These are phyloP conservation scores for Sordariomycetes sp. DNA, from an alignment of 2,329 filamentous ascomycete species.

Conservation along the genomic window DNA sequence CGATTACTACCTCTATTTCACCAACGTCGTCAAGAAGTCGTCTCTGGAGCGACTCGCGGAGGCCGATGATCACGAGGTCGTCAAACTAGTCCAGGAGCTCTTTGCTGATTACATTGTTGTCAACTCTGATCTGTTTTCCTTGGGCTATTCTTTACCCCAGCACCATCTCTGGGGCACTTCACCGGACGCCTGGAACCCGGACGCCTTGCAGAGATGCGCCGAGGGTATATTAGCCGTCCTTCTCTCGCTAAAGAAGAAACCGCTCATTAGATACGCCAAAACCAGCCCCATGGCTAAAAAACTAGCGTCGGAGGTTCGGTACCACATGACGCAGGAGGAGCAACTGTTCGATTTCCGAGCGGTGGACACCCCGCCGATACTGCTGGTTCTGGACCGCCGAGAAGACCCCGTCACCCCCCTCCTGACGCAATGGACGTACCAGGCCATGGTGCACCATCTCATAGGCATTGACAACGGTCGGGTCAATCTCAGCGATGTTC, in stretches of 20 bases:
- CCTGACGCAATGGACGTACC: constrained; percentile 96
- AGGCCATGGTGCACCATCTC: constrained; percentile 98
- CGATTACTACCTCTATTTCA: constrained; percentile 95
- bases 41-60: constrained; percentile 88
- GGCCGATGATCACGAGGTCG: constrained; percentile 94
- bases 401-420: constrained; percentile 93
- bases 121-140: constrained; percentile 84
- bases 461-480: constrained; percentile 92
- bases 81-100: constrained; percentile 87
- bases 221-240: constrained; percentile 80
- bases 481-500: constrained; percentile 75
- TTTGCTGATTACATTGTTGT: constrained; percentile 94
- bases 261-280: constrained; percentile 85
- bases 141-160: constrained; percentile 62
- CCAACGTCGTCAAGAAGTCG: constrained; percentile 95
- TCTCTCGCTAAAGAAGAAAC: constrained; percentile 90
- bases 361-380: constrained; percentile 86
- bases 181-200: constrained; percentile 83
- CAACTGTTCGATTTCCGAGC: constrained; percentile 94
- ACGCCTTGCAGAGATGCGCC: constrained; percentile 74
- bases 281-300: constrained; percentile 88
- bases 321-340: constrained; percentile 90
- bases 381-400: constrained; percentile 80
- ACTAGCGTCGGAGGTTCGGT: constrained; percentile 82
- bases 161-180: constrained; percentile 71